Evolutionary conservation across 345 rosid species (phyloP).

Genomic region (Lenwebbia sp.): DNA sequence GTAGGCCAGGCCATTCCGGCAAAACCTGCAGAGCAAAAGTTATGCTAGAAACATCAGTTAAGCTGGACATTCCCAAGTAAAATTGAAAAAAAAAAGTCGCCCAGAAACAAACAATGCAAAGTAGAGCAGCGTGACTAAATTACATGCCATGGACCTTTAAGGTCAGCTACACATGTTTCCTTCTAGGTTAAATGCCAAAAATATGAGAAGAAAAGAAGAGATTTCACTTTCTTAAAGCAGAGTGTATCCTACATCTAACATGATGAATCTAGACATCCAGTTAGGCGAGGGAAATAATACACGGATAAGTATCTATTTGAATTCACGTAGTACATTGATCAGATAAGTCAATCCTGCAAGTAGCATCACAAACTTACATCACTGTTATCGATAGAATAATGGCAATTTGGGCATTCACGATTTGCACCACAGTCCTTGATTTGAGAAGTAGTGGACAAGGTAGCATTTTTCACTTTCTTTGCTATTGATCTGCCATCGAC

Average conservation of each 20-base stretch:
- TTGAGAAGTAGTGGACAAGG: conserved; percentile 31
- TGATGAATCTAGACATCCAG: neutral
- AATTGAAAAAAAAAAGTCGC: neutral
- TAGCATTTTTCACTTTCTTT: conserved; percentile 54
- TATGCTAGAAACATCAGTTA: neutral
- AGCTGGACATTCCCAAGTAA: neutral
- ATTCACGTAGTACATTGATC: neutral
- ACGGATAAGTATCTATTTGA: neutral
- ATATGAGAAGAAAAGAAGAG: neutral
- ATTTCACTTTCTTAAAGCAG: neutral
- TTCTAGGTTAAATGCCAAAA: neutral
- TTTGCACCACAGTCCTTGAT: conserved; percentile 56
- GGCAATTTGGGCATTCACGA: conserved; percentile 75
- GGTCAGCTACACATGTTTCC: neutral
- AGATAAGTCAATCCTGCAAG: neutral
- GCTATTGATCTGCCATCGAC: conserved; percentile 66
- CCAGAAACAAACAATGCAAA: neutral
- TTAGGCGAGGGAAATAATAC: neutral
- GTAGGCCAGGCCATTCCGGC: conserved; percentile 81
- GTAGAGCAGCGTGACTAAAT: neutral
- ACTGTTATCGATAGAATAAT: conserved; percentile 50
- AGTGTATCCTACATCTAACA: neutral
- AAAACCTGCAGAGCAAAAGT: conserved; percentile 29
- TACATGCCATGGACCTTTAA: neutral
- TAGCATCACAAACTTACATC: conserved; percentile 36